These are phyloP conservation scores for Nakataea oryzae DNA, from an alignment of 2,329 filamentous ascomycete genomes.

Conservation along the genomic window DNA sequence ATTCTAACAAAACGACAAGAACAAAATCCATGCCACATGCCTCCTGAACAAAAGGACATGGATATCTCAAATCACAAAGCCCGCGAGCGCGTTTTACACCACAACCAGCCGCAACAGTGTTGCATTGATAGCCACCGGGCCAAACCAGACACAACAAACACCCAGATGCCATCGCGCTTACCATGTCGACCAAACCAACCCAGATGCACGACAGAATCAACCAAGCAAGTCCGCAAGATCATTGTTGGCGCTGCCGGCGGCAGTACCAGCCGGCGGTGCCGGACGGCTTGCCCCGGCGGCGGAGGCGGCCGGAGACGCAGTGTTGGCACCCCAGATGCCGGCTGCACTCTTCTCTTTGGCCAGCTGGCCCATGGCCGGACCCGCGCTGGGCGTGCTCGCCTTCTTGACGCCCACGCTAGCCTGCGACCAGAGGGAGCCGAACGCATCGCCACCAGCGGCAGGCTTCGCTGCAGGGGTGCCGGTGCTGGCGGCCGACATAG, in stretches of 20 bases:
- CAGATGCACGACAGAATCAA: background rate
- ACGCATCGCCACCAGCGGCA: constrained; percentile 65
- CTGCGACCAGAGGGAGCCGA: constrained; percentile 76
- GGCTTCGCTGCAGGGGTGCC: constrained; percentile 25
- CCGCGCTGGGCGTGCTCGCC: constrained; percentile 47
- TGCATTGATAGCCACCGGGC: background rate
- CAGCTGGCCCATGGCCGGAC: constrained; percentile 79
- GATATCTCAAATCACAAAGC: background rate
- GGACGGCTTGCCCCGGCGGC: background rate
- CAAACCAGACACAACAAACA: background rate
- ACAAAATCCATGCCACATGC: background rate
- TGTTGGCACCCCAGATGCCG: constrained; percentile 76
- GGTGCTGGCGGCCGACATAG: constrained; percentile 5
- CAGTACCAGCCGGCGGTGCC: background rate
- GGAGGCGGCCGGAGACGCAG: background rate
- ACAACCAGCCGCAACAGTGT: background rate
- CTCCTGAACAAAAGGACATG: background rate
- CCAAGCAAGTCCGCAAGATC: background rate
- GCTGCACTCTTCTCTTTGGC: constrained; percentile 97
- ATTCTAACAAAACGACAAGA: background rate
- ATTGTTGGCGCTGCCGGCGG: background rate
- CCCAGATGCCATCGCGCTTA: background rate
- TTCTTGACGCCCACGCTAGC: constrained; percentile 70
- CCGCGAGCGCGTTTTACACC: no score
- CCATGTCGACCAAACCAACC: background rate